Conservation (phyloP, 352 stramenopile genomes). For the Pythium myriotylum region DNA sequence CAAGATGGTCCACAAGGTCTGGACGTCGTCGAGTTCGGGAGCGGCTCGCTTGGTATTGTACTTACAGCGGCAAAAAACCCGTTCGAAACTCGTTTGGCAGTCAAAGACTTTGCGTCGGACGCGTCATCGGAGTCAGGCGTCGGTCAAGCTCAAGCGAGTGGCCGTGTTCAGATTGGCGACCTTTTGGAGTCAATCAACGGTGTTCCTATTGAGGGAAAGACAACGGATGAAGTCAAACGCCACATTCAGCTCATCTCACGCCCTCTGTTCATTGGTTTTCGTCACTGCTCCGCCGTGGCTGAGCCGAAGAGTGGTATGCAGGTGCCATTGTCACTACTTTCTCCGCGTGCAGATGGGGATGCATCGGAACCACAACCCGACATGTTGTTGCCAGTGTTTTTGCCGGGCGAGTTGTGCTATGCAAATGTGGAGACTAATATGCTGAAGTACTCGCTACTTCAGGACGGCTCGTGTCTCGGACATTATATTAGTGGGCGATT, state of each 20-base stretch:
- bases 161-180: slow-evolving; percentile 63
- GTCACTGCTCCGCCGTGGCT: slow-evolving; percentile 35
- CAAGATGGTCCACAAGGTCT: slow-evolving; percentile 32
- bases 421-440: slow-evolving; percentile 77
- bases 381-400: slow-evolving; percentile 38
- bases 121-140: slow-evolving; percentile 28
- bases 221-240: slow-evolving; percentile 79
- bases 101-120: slow-evolving; percentile 76
- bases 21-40: slow-evolving; percentile 64
- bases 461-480: slow-evolving; percentile 66
- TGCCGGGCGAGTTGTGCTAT: slow-evolving; percentile 79
- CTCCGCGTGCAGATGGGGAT: slow-evolving; percentile 6
- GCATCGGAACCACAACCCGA: slow-evolving; percentile 5
- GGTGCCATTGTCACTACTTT: slow-evolving; percentile 26
- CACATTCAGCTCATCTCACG: slow-evolving; percentile 71
- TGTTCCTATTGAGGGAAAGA: slow-evolving; percentile 65
- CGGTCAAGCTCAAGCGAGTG: slow-evolving; percentile 65
- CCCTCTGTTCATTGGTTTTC: slow-evolving; percentile 75
- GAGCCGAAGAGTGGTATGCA: slow-evolving; percentile 13
- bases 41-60: slow-evolving; percentile 70
- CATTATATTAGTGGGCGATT: slow-evolving; percentile 79
- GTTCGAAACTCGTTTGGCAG: slow-evolving; percentile 57
- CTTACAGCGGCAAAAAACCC: slow-evolving; percentile 51
- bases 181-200: slow-evolving; percentile 84
- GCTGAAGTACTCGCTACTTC: slow-evolving; percentile 55